phyloP scores from a whole-genome alignment of 2,329 filamentous ascomycete genomes.

The Fusarium tuaranense region DNA sequence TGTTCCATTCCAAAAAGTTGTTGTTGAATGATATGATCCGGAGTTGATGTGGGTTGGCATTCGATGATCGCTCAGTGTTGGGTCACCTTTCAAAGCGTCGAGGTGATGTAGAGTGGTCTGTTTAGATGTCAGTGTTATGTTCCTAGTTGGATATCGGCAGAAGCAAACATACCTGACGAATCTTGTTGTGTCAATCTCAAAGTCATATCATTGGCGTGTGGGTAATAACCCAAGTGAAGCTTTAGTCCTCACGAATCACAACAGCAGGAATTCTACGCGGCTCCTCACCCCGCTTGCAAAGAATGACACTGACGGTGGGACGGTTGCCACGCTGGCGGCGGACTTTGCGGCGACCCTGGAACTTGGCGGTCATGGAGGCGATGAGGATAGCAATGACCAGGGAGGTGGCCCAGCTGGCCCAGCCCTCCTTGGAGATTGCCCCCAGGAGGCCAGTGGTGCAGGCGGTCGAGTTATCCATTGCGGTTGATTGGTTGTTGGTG shows the following conservation, averaged over 20 bases:
- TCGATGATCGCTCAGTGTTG: background rate
- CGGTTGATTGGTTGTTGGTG: background rate
- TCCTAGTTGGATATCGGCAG: too few species aligned
- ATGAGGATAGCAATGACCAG: too few species aligned
- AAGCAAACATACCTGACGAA: background rate
- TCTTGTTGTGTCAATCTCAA: background rate
- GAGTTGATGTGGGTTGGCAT: background rate
- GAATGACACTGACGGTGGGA: too few species aligned
- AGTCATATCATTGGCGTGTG: background rate
- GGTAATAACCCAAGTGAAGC: background rate
- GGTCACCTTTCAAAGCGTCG: background rate
- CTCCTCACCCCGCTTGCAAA: too few species aligned
- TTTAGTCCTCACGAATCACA: background rate
- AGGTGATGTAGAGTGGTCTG: background rate
- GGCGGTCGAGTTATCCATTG: background rate
- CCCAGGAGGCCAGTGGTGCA: background rate
- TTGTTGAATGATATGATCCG: background rate
- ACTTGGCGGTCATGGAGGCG: too few species aligned
- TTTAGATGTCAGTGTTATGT: background rate
- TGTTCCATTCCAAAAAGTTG: background rate
- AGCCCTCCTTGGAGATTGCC: background rate
- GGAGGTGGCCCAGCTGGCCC: background rate
- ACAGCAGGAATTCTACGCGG: background rate
- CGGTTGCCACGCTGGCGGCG: too few species aligned
- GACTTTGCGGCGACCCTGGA: too few species aligned